These are phyloP conservation scores for Cymbopogon citratus DNA, from an alignment of 176 grass and related monocot genomes.

Conservation along the genomic window DNA sequence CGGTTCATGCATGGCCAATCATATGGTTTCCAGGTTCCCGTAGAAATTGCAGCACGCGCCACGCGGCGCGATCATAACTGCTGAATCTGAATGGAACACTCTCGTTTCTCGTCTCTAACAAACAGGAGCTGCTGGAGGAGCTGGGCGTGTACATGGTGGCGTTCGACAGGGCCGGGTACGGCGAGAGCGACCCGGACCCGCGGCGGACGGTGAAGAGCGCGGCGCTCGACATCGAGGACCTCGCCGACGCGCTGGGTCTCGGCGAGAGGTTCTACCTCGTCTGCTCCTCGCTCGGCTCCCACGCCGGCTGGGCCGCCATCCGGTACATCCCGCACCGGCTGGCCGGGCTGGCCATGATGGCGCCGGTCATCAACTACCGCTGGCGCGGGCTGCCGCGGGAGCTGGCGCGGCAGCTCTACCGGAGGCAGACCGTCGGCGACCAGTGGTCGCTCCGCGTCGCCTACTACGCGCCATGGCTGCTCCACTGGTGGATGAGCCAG, in stretches of 20 bases:
- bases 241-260: constrained; percentile 59
- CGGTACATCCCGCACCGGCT: constrained; percentile 69
- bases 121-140: constrained; percentile 58
- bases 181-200: constrained; percentile 74
- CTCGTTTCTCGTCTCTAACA: no score
- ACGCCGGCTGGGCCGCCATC: constrained; percentile 70
- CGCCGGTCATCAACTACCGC: constrained; percentile 77
- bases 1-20: background rate
- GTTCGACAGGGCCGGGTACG: constrained; percentile 75
- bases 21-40: background rate
- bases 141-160: constrained; percentile 65
- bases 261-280: constrained; percentile 61
- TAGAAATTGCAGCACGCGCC: background rate
- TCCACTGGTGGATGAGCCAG: constrained; percentile 88
- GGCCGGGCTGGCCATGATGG: constrained; percentile 50
- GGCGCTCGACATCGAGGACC: constrained; percentile 56
- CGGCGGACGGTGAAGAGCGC: constrained; percentile 48
- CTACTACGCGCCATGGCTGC: constrained; percentile 76
- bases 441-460: constrained; percentile 60
- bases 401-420: constrained; percentile 40
- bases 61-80: background rate
- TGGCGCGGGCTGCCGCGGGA: constrained; percentile 57
- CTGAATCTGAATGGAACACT: no score
- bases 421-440: constrained; percentile 48
- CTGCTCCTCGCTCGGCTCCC: constrained; percentile 61